phyloP scores from a whole-genome alignment of 345 rosid species.

The Boechera retrofracta region DNA sequence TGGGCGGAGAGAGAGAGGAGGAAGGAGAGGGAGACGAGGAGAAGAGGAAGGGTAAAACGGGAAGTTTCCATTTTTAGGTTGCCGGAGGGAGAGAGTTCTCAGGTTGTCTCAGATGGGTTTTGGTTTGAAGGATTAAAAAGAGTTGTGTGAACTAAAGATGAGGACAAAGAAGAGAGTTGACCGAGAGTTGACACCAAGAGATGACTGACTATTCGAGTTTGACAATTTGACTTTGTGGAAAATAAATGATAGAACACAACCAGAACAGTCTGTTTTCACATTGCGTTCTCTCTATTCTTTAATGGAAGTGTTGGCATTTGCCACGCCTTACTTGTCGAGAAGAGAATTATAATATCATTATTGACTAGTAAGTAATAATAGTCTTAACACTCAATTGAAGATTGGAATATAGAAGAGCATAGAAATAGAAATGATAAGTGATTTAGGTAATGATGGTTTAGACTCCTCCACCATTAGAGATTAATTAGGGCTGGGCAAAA shows the following conservation, averaged over 20 bases:
- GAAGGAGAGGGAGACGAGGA: slow-evolving; percentile 20
- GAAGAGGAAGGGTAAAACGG: slow-evolving; percentile 25
- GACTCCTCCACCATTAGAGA: no score
- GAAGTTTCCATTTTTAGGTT: slow-evolving; percentile 32
- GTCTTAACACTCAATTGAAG: not conserved
- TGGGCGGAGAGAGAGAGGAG: slow-evolving; percentile 41
- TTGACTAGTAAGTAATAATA: not conserved
- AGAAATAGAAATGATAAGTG: no score
- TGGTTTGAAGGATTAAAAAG: not conserved
- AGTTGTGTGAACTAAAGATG: not conserved
- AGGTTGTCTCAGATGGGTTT: not conserved
- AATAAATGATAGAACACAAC: slow-evolving; percentile 26
- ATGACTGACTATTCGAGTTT: not conserved
- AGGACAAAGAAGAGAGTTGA: slow-evolving; percentile 27
- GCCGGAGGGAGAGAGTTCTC: not conserved
- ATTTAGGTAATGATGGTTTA: no score
- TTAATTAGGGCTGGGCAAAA: no score
- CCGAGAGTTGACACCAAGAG: slow-evolving; percentile 13
- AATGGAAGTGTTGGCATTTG: slow-evolving; percentile 5
- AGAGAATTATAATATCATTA: not conserved
- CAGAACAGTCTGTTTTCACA: slow-evolving; percentile 17
- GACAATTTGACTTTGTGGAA: slow-evolving; percentile 12
- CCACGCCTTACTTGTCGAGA: not conserved
- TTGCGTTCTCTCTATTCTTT: not conserved
- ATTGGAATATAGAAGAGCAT: not conserved